phyloP scores from a whole-genome alignment of 2,329 filamentous ascomycete species.

The Gaeumannomyces tritici region DNA sequence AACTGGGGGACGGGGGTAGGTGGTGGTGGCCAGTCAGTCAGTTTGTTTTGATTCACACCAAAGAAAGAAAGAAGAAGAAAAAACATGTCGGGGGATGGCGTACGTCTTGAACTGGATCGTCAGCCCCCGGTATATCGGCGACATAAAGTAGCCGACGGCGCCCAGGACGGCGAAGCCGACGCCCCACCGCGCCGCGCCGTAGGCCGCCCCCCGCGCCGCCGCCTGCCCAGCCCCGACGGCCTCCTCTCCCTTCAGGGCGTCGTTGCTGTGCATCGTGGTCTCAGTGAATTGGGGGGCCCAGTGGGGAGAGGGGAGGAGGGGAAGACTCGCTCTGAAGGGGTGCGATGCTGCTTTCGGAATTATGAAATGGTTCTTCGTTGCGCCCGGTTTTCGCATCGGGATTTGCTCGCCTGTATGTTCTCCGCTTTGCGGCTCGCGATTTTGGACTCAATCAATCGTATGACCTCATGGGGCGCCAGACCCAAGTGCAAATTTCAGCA shows the following conservation, averaged over 20 bases:
- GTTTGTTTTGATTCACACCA: no score
- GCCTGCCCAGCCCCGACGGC: constrained; percentile 63
- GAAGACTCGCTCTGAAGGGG: no score
- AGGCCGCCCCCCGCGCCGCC: constrained; percentile 55
- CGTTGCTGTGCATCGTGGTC: constrained; percentile 36
- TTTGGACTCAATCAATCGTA: neutral
- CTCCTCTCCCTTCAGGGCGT: constrained; percentile 54
- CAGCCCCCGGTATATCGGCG: constrained; percentile 61
- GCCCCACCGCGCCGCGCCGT: constrained; percentile 66
- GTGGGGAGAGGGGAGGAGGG: neutral
- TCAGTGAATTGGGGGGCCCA: neutral
- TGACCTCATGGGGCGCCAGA: neutral
- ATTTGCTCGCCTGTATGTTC: constrained; percentile 1
- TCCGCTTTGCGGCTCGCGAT: neutral
- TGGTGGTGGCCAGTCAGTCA: no score
- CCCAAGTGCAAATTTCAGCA: neutral
- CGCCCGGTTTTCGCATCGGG: constrained; percentile 3
- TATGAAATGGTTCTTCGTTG: neutral
- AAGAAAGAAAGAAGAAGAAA: neutral
- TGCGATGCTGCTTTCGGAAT: neutral
- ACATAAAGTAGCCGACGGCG: constrained; percentile 51
- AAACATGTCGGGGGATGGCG: no score
- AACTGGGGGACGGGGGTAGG: constrained; percentile 35
- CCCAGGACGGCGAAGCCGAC: constrained; percentile 52
- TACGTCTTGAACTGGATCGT: constrained; percentile 74